phyloP scores from a whole-genome alignment of 164 flowering plant species.

The Saururus chinensis region DNA sequence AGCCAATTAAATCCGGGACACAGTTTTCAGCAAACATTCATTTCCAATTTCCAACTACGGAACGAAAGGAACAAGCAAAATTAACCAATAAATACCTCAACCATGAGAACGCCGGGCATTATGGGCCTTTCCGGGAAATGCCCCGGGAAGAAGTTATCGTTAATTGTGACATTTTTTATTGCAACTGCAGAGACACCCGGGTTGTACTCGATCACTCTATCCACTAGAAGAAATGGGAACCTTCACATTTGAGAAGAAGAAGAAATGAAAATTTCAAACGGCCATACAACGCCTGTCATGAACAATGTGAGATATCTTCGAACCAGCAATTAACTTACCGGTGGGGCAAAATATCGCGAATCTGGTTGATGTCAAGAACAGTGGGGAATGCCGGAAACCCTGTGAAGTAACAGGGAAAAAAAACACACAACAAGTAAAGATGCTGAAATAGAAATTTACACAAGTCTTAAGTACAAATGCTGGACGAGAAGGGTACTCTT shows the following conservation, averaged over 20 bases:
- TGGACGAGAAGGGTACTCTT: slow-evolving; percentile 12
- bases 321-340: slow-evolving; percentile 30
- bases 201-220: slow-evolving; percentile 83
- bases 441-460: not conserved
- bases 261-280: not conserved
- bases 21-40: too few relatives aligned
- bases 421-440: too few relatives aligned
- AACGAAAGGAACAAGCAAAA: not conserved
- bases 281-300: not conserved
- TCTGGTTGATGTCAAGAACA: slow-evolving; percentile 73
- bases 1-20: too few relatives aligned
- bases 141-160: slow-evolving; percentile 94
- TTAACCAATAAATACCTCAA: slow-evolving; percentile 45
- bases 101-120: slow-evolving; percentile 99
- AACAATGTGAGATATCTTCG: not conserved
- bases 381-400: slow-evolving; percentile 72
- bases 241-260: slow-evolving; percentile 22
- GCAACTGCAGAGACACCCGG: slow-evolving; percentile 93
- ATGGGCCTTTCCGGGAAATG: slow-evolving; percentile 99
- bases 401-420: slow-evolving; percentile 16
- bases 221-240: slow-evolving; percentile 91
- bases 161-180: slow-evolving; percentile 92
- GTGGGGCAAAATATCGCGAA: slow-evolving; percentile 83
- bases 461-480: too few relatives aligned
- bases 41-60: not conserved